phyloP scores from a whole-genome alignment of 768 basidiomycete species.

The Boletus reticuloceps region DNA sequence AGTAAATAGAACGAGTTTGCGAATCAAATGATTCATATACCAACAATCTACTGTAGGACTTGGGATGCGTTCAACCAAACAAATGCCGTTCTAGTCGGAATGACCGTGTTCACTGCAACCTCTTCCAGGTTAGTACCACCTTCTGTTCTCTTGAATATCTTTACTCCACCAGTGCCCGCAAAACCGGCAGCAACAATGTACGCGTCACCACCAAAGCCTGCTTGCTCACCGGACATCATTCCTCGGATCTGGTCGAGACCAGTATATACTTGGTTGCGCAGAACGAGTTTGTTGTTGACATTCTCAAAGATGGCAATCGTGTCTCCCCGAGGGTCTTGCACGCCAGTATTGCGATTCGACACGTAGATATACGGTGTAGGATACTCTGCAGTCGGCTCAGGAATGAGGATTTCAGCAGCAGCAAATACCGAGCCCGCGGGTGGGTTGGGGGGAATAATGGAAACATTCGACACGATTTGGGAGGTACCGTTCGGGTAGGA shows the following conservation, averaged over 20 bases:
- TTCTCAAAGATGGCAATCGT: slow-evolving; percentile 61
- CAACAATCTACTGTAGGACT: background rate
- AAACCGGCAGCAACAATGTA: slow-evolving; percentile 56
- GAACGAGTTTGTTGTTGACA: slow-evolving; percentile 35
- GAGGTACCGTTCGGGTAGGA: slow-evolving; percentile 47
- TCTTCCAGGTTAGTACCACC: slow-evolving; percentile 50
- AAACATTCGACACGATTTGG: slow-evolving; percentile 48
- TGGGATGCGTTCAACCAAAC: slow-evolving; percentile 35
- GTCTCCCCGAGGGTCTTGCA: slow-evolving; percentile 53
- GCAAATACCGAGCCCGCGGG: slow-evolving; percentile 41
- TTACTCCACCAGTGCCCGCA: slow-evolving; percentile 52
- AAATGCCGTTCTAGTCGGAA: slow-evolving; percentile 52
- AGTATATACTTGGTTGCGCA: slow-evolving; percentile 57
- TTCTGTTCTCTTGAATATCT: slow-evolving; percentile 53
- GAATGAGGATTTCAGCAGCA: slow-evolving; percentile 64
- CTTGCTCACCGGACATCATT: slow-evolving; percentile 53
- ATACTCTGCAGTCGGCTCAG: slow-evolving; percentile 44
- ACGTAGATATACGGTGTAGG: slow-evolving; percentile 57
- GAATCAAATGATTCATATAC: background rate
- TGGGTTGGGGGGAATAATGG: slow-evolving; percentile 45
- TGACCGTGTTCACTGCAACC: slow-evolving; percentile 50
- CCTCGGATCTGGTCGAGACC: slow-evolving; percentile 63
- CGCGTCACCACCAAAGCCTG: slow-evolving; percentile 43
- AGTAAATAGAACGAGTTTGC: background rate
- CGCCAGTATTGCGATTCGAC: slow-evolving; percentile 63